These are phyloP conservation scores for Phytopythium ostracodes DNA, from an alignment of 352 stramenopile species.

Conservation along the genomic window DNA sequence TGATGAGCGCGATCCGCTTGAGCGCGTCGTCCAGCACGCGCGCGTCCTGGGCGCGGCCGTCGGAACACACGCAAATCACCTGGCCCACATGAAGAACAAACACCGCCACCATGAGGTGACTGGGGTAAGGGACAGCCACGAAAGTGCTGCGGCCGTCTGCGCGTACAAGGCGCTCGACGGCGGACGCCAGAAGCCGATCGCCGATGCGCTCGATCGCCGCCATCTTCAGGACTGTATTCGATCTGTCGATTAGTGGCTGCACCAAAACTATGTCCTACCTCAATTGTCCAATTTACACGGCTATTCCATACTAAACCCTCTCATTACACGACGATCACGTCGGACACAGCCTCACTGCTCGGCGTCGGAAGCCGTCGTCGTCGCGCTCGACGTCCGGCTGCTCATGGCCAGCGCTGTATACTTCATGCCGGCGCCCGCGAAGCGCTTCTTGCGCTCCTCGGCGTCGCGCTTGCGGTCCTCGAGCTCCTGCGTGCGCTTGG, in stretches of 20 bases:
- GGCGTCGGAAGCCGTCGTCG: not conserved
- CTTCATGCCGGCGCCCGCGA: constrained; percentile 67
- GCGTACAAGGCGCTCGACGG: constrained; percentile 34
- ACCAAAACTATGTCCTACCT: not conserved
- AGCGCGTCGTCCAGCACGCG: constrained; percentile 27
- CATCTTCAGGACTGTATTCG: not conserved
- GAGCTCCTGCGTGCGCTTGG: constrained; percentile 68
- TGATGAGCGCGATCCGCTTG: constrained; percentile 42
- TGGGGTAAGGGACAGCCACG: no score
- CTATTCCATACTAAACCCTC: not conserved
- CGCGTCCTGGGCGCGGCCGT: constrained; percentile 18
- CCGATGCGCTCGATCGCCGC: not conserved
- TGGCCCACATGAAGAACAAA: no score
- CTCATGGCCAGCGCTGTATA: constrained; percentile 79
- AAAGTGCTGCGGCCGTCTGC: not conserved
- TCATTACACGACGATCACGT: not conserved
- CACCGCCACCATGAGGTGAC: no score
- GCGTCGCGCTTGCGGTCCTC: constrained; percentile 70
- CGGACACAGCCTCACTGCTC: not conserved
- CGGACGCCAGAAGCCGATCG: constrained; percentile 3
- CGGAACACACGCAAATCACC: constrained; percentile 48
- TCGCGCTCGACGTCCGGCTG: constrained; percentile 33
- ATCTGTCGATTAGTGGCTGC: not conserved
- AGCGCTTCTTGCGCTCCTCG: constrained; percentile 78
- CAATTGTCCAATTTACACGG: not conserved